Percentiles rank a stretch among this genome's conserved stretches.
phyloP scores from a whole-genome alignment of 192 early-diverging fungal genomes.

The Rhizophagus clarus region DNA sequence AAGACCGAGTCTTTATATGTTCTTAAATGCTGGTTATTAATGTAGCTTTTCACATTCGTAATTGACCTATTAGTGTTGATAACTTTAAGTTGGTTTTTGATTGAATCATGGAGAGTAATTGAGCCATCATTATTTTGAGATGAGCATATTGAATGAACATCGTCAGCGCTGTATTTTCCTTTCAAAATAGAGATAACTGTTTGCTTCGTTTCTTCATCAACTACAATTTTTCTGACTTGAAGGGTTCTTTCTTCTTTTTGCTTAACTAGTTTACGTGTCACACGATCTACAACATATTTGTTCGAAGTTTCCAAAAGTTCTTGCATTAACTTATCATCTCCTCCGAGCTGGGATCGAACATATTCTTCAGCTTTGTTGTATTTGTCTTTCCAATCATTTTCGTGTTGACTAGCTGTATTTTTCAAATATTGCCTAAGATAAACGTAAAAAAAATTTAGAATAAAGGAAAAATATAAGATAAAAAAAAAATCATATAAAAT shows the following conservation, averaged over 20 bases:
- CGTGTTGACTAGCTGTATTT: not conserved
- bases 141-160: not conserved
- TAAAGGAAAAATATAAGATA: not conserved
- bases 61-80: not conserved
- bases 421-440: not conserved
- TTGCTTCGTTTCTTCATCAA: not conserved
- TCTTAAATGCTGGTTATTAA: not conserved
- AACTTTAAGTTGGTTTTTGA: not conserved
- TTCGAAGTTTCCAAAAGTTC: not conserved
- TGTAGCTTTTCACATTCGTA: not conserved
- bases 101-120: not conserved
- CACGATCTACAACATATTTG: not conserved
- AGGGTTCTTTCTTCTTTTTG: not conserved
- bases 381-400: not conserved
- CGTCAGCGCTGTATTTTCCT: not conserved
- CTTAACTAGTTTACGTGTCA: not conserved
- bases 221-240: not conserved
- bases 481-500: not conserved
- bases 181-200: not conserved
- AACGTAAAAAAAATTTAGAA: not conserved
- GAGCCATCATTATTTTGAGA: conserved; percentile 1
- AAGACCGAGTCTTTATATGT: not conserved
- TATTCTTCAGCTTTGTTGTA: not conserved
- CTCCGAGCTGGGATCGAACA: not conserved
- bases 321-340: not conserved